Evolutionary conservation across 495 filamentous ascomycete species (phyloP).

Genomic region (Aspergillus mulundensis): DNA sequence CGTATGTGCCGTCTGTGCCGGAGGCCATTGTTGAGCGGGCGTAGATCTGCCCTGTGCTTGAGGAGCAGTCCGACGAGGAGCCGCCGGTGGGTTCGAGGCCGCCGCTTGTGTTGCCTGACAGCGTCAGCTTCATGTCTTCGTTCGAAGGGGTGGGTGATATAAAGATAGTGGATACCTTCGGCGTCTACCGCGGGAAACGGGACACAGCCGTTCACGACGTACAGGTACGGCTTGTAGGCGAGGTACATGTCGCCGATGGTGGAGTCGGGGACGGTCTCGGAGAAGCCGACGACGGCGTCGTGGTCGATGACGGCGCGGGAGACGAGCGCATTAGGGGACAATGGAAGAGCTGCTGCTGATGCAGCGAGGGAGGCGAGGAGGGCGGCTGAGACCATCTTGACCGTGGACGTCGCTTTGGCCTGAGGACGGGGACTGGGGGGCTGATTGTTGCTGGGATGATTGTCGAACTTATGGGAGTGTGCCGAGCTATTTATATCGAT

Average conservation of each 20-base stretch:
- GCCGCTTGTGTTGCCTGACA: slow-evolving; percentile 21
- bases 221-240: slow-evolving; percentile 47
- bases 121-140: neutral
- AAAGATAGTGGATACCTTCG: too few relatives aligned
- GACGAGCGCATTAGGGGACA: slow-evolving; percentile 7
- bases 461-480: neutral
- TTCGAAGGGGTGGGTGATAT: slow-evolving; percentile 1
- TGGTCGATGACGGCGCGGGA: slow-evolving; percentile 36
- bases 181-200: slow-evolving; percentile 52
- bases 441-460: too few relatives aligned
- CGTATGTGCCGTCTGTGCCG: slow-evolving; percentile 8
- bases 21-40: slow-evolving; percentile 34
- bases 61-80: slow-evolving; percentile 37
- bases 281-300: slow-evolving; percentile 44
- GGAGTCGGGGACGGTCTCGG: slow-evolving; percentile 43
- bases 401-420: neutral
- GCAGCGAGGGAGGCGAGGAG: slow-evolving; percentile 21
- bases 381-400: slow-evolving; percentile 4
- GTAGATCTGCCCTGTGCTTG: slow-evolving; percentile 49
- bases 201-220: slow-evolving; percentile 51
- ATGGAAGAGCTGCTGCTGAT: slow-evolving; percentile 7
- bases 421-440: too few relatives aligned
- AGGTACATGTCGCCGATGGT: slow-evolving; percentile 39
- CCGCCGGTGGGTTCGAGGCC: slow-evolving; percentile 37
- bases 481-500: neutral